Base-by-base conservation (phyloP, 805 yeast species). In the Torulaspora microellipsoides region DNA sequence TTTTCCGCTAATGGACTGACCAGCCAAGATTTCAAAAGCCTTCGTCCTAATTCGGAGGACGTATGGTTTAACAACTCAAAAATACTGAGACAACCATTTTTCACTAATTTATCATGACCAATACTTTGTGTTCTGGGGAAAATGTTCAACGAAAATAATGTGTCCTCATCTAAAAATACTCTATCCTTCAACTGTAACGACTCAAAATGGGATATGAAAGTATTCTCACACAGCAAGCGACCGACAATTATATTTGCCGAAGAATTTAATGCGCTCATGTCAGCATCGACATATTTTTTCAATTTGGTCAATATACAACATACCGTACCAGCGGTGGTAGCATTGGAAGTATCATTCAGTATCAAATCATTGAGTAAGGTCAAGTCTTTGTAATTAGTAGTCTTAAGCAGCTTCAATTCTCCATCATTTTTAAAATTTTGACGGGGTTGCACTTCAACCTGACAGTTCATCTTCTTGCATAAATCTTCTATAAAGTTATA, bases 1-100 rank as follows among this genome's bases (percentile, higher is more conserved):
- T 49, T 40, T n/a, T 62, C 54, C 1, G 59, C 48, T 3, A 67
- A 45, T 0, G 77, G 77, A 12, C 65, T 53, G 2, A 53, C 28
- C 9, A 73, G 49, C 69, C 71, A 69, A 1, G 59, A 47, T 10
- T 46, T 53, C n/a, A 73, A 38, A 1, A 61, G 48, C 17, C 54
- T 49, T 25, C 47, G 51, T 0, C 75, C 71, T 10, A 57, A 42
- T 8, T 54, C 55, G 0, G 73, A 56, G 23, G 52, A 52, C 1
- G 67, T 61, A 47, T 45, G 48, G 32, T 40, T 36, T 15, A 48
- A 39, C 33, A 49, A 36, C 32, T 54, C 56, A 12, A 53, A 50
- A 4, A 59, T 17, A 13, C 59, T 58, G 23, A 47, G 49, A 31
- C 36, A 46, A 1, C 58, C 59, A 29, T 36, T 43, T 34, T 43